phyloP scores from a whole-genome alignment of 2,329 filamentous ascomycete species.

The Aureobasidium sp. region DNA sequence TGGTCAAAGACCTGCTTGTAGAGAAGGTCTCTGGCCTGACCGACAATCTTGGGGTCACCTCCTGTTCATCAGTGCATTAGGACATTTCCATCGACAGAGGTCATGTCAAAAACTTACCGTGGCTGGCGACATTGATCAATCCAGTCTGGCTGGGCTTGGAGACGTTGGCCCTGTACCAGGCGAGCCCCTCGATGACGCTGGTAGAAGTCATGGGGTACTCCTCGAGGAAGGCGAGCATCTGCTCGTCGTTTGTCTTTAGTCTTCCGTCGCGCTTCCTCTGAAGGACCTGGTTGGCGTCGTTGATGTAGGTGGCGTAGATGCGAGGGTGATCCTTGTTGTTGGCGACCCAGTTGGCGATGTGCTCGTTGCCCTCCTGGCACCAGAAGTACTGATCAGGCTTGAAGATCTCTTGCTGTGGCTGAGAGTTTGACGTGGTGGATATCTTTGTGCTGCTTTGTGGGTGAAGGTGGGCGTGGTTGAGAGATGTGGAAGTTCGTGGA shows the following conservation, averaged over 20 bases:
- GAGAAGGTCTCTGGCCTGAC: background rate
- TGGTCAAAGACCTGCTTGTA: background rate
- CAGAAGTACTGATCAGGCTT: background rate
- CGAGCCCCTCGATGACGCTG: background rate
- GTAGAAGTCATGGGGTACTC: background rate
- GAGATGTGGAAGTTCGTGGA: too few relatives aligned
- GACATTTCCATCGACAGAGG: too few relatives aligned
- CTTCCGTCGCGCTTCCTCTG: background rate
- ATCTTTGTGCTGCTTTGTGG: too few relatives aligned
- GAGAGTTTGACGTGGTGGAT: too few relatives aligned
- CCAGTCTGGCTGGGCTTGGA: background rate
- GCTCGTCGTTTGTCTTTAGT: background rate
- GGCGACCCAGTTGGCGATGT: background rate
- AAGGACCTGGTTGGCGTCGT: background rate
- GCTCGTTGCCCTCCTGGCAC: background rate
- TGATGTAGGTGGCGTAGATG: background rate
- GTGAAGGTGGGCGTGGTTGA: too few relatives aligned
- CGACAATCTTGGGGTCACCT: background rate
- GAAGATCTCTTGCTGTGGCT: background rate
- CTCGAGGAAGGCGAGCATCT: background rate
- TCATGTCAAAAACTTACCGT: background rate
- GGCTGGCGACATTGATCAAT: background rate
- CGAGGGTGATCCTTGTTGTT: background rate
- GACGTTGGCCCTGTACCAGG: background rate
- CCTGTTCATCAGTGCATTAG: background rate